Evolutionary conservation across 2,329 filamentous ascomycete species (phyloP), one percentile per base, ranked within the genome.

Genomic region (Gnomoniopsis smithogilvyi): DNA sequence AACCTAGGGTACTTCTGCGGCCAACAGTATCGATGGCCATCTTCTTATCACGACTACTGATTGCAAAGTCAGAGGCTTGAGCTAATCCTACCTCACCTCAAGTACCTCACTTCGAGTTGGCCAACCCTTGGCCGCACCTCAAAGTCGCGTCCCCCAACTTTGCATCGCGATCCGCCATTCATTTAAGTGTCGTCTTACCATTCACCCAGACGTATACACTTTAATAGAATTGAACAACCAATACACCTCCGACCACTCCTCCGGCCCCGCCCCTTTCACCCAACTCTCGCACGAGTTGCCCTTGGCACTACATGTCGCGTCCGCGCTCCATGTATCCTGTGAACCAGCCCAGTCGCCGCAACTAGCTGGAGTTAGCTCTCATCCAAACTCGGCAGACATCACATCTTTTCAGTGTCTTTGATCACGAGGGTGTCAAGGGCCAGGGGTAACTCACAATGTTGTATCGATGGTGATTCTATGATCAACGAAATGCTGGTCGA

Each of bases 271-370:
- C 14, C 41, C 12, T 54, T 79, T 78, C 22, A 96, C 92, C 70
- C 85, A 96, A 24, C 84, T 82, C 26, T 86, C 70, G 77, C 93
- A 96, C 0, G 85, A 86, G 41, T 73, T 62, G 0, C 85, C 89
- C 64, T 84, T 78, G 38, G 80, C 74, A 1, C 79, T 74, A 72
- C 90, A 93, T 48, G 81, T 79, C 3, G 73, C 62, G 61, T 86
- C 80, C 41, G 71, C 68, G 51, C 68, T 67, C 88, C 89, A 96
- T 33, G 87, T 84, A 3, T 43, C 14, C 21, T 22, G 43, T 43
- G 76, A 70, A 24, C 91, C 91, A 7, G 92, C 92, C 92, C 92
- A 96, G 68, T 89, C 84, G 21, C 93, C 93, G 73, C 93, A 97
- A 19, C 72, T 96, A 91, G 6, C 89, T 90, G 1, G 87, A 95